phyloP scores from a whole-genome alignment of 2,329 filamentous ascomycete species.

The Myriosclerotinia duriaeana region DNA sequence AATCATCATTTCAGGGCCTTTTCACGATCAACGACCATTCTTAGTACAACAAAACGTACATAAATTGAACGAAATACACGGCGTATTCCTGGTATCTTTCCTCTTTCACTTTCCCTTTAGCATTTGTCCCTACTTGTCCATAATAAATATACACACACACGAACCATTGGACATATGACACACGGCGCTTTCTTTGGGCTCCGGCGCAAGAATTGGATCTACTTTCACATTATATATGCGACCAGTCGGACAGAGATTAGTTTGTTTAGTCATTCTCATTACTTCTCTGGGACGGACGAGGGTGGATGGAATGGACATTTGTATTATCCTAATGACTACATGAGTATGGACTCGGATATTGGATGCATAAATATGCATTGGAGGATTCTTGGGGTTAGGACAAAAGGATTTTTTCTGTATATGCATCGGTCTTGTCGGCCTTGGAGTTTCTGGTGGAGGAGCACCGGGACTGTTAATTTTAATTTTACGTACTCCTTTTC shows the following conservation, averaged over 20 bases:
- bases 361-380: conserved; percentile 8
- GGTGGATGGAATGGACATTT: background rate
- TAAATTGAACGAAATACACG: background rate
- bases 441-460: background rate
- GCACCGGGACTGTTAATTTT: background rate
- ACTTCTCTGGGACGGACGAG: background rate
- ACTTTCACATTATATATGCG: conserved; percentile 5
- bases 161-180: conserved; percentile 9
- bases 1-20: background rate
- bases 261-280: background rate
- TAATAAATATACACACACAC: conserved; percentile 6
- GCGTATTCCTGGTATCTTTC: background rate
- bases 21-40: background rate
- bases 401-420: background rate
- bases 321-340: conserved; percentile 8
- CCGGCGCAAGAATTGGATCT: conserved; percentile 3
- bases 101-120: background rate
- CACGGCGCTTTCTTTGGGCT: background rate
- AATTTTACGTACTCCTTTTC: background rate
- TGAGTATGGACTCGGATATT: conserved; percentile 8
- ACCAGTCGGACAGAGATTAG: background rate
- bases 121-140: background rate
- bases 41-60: background rate
- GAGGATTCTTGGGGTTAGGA: background rate
- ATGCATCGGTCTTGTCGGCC: background rate